Conservation (phyloP, 2,329 filamentous ascomycete species). For the Fusarium sulawesiense region DNA sequence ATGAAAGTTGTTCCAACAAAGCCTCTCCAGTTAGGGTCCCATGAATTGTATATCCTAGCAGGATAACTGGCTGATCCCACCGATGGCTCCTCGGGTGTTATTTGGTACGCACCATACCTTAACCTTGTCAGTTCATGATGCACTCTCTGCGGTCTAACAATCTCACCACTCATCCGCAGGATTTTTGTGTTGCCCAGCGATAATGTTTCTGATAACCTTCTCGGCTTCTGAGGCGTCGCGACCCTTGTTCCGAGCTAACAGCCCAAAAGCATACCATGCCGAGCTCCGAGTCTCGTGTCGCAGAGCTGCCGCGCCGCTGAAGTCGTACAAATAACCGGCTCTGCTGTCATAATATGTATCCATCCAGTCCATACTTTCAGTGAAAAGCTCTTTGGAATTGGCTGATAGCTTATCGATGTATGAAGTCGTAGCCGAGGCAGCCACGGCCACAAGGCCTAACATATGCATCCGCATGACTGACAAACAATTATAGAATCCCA, state of each 20-base stretch:
- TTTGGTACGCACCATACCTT: slow-evolving; percentile 60
- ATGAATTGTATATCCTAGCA: slow-evolving; percentile 64
- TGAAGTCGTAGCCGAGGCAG: not conserved
- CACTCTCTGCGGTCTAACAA: not conserved
- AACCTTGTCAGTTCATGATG: rapidly evolving
- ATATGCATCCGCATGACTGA: not conserved
- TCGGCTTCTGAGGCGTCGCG: slow-evolving; percentile 62
- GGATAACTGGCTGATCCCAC: slow-evolving; percentile 65
- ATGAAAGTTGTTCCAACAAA: slow-evolving; percentile 71
- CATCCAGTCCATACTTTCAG: slow-evolving; percentile 62
- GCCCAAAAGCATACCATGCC: slow-evolving; percentile 68
- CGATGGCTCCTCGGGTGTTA: slow-evolving; percentile 67
- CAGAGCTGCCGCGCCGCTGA: slow-evolving; percentile 57
- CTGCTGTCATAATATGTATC: slow-evolving; percentile 65
- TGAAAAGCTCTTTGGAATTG: slow-evolving; percentile 30
- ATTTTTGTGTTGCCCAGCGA: slow-evolving; percentile 64
- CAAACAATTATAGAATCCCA: rapidly evolving
- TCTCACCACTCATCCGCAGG: slow-evolving; percentile 65
- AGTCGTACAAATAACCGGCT: slow-evolving; percentile 65
- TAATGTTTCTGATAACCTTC: slow-evolving; percentile 65
- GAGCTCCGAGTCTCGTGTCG: slow-evolving; percentile 68
- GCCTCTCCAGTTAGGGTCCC: slow-evolving; percentile 74
- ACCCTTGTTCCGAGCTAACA: slow-evolving; percentile 65
- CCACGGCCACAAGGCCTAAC: not conserved
- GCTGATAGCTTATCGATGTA: slow-evolving; percentile 12